These are phyloP conservation scores for Clitopilus hobsonii DNA, from an alignment of 768 basidiomycete species.

Conservation along the genomic window DNA sequence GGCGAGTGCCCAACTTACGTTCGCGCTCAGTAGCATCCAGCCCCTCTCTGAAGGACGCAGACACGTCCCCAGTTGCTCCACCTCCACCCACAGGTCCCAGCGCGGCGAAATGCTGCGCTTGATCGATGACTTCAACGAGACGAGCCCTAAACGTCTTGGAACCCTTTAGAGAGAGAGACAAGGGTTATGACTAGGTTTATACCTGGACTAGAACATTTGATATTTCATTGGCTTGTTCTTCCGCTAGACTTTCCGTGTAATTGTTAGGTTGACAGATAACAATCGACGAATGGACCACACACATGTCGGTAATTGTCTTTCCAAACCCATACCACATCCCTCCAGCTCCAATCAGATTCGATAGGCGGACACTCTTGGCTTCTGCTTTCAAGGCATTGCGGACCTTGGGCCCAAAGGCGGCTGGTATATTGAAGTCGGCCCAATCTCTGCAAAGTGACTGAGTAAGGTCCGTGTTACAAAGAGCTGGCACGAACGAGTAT, in stretches of 20 bases:
- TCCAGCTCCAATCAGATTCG: constrained; percentile 79
- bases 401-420: constrained; percentile 72
- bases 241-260: constrained; percentile 54
- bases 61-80: constrained; percentile 46
- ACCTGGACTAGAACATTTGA: constrained; percentile 69
- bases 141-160: constrained; percentile 71
- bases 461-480: no score
- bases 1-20: constrained; percentile 45
- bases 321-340: constrained; percentile 94
- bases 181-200: constrained; percentile 7
- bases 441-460: constrained; percentile 60
- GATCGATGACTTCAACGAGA: constrained; percentile 75
- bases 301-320: constrained; percentile 82
- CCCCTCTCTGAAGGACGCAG: constrained; percentile 83
- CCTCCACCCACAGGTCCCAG: constrained; percentile 57
- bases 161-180: background rate
- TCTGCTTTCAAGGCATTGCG: constrained; percentile 88
- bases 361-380: constrained; percentile 76
- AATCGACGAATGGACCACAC: constrained; percentile 3
- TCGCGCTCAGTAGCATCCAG: constrained; percentile 92
- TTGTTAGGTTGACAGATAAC: constrained; percentile 2
- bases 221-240: constrained; percentile 68
- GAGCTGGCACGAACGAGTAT: constrained; percentile 56
- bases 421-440: constrained; percentile 83
- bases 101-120: constrained; percentile 84